Percentiles rank a stretch among this genome's conserved stretches.
These are phyloP conservation scores for Polytrichum commune DNA, from an alignment of 225 moss, liverwort and hornwort genomes.

Conservation along the genomic window DNA sequence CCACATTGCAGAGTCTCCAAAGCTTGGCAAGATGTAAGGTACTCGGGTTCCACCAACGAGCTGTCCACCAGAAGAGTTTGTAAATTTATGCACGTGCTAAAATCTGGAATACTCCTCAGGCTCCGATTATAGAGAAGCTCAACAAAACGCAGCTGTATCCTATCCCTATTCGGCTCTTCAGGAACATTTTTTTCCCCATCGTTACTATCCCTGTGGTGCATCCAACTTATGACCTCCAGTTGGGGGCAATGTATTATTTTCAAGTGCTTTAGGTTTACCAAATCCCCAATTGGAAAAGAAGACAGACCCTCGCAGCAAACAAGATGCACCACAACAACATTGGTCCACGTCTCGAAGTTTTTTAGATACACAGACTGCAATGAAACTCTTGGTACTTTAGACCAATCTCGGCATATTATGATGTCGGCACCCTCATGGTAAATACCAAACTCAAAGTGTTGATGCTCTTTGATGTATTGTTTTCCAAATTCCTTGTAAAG, in stretches of 20 bases:
- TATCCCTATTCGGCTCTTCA: background rate
- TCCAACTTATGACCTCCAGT: slow-evolving; percentile 13
- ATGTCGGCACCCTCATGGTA: background rate
- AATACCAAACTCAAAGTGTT: slow-evolving; percentile 1
- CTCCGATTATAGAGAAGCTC: background rate
- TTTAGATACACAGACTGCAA: background rate
- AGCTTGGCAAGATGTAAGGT: slow-evolving; percentile 2
- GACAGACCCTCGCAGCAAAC: background rate
- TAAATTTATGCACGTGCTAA: slow-evolving; percentile 6
- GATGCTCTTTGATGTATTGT: background rate
- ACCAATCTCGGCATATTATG: background rate
- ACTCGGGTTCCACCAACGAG: slow-evolving; percentile 2
- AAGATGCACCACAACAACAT: background rate
- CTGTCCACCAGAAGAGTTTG: background rate
- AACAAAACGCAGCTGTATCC: slow-evolving; percentile 7
- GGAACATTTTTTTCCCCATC: background rate
- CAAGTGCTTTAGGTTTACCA: background rate
- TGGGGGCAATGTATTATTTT: background rate
- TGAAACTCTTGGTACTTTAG: background rate
- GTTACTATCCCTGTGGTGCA: background rate
- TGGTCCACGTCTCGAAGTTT: background rate
- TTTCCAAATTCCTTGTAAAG: slow-evolving; percentile 9
- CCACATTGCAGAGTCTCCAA: background rate
- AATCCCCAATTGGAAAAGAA: background rate
- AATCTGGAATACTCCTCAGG: slow-evolving; percentile 17